These are phyloP conservation scores for Lactarius tabidus DNA, from an alignment of 768 basidiomycete species.

Conservation along the genomic window DNA sequence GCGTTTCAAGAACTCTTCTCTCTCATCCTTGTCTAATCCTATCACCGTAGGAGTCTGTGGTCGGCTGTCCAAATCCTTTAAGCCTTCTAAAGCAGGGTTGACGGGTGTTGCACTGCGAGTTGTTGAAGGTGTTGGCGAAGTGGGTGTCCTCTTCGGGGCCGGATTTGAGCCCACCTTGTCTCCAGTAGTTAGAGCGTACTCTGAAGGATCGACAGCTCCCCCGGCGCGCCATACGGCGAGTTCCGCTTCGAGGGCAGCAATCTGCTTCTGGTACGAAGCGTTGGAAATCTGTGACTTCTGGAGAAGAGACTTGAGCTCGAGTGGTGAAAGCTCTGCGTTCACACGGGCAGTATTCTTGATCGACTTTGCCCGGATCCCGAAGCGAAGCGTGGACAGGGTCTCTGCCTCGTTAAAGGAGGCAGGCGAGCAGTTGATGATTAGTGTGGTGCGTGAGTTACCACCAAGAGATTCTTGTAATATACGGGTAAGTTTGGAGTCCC, in stretches of 20 bases:
- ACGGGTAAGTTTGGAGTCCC: constrained; percentile 98
- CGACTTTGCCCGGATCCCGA: constrained; percentile 99
- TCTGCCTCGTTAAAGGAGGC: constrained; percentile 96
- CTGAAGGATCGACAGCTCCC: constrained; percentile 72
- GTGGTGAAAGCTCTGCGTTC: constrained; percentile 94
- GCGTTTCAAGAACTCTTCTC: constrained; percentile 92
- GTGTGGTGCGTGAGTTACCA: constrained; percentile 90
- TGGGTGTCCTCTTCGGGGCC: constrained; percentile 44
- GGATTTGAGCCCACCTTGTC: constrained; percentile 47
- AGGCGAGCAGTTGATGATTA: constrained; percentile 99
- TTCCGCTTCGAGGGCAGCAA: constrained; percentile 87
- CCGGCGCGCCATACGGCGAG: constrained; percentile 86
- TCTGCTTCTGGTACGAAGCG: constrained; percentile 78
- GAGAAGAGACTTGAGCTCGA: constrained; percentile 90
- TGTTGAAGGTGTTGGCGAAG: constrained; percentile 62
- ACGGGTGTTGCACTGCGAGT: constrained; percentile 70
- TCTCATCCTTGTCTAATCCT: constrained; percentile 90
- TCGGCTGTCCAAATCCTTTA: constrained; percentile 75
- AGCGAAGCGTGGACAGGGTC: constrained; percentile 94
- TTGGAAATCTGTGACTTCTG: constrained; percentile 87
- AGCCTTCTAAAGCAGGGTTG: constrained; percentile 66
- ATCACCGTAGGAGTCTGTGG: constrained; percentile 91
- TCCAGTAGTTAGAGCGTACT: constrained; percentile 67
- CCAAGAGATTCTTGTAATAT: constrained; percentile 98
- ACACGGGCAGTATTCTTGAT: constrained; percentile 99